Conservation (phyloP, 140 eudicot species). For the Ambrosia hybrid region DNA sequence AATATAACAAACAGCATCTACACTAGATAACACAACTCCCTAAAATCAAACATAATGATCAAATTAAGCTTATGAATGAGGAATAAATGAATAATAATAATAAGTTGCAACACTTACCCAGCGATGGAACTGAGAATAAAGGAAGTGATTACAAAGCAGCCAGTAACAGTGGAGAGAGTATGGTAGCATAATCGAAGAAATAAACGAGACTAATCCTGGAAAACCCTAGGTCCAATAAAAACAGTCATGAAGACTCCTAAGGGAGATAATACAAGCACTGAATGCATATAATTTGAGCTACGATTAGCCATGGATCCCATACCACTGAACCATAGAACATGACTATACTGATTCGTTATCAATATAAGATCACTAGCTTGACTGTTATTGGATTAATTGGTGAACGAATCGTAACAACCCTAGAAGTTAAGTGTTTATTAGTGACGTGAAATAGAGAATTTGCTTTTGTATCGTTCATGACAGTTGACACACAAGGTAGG, state of each 20-base stretch:
- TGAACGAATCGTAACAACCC: conserved; percentile 29
- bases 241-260: conserved; percentile 35
- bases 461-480: too few relatives aligned
- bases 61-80: not conserved
- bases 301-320: conserved; percentile 99
- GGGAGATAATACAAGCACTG: conserved; percentile 80
- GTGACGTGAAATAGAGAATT: too few relatives aligned
- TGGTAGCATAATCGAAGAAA: conserved; percentile 80
- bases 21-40: not conserved
- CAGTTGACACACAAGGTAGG: too few relatives aligned
- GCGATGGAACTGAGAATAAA: conserved; percentile 64
- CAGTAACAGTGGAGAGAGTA: conserved; percentile 75
- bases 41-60: conserved; percentile 3
- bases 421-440: conserved; percentile 2
- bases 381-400: not conserved
- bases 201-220: conserved; percentile 69
- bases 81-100: not conserved
- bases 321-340: conserved; percentile 96
- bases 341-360: conserved; percentile 18
- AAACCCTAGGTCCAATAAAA: conserved; percentile 73
- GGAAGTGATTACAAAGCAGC: conserved; percentile 84
- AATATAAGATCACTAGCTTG: too few relatives aligned
- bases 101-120: conserved; percentile 54
- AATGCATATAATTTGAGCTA: conserved; percentile 92
- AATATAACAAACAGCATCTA: conserved; percentile 18